phyloP scores from a whole-genome alignment of 2,329 filamentous ascomycete species.

The Biscogniauxia marginata region DNA sequence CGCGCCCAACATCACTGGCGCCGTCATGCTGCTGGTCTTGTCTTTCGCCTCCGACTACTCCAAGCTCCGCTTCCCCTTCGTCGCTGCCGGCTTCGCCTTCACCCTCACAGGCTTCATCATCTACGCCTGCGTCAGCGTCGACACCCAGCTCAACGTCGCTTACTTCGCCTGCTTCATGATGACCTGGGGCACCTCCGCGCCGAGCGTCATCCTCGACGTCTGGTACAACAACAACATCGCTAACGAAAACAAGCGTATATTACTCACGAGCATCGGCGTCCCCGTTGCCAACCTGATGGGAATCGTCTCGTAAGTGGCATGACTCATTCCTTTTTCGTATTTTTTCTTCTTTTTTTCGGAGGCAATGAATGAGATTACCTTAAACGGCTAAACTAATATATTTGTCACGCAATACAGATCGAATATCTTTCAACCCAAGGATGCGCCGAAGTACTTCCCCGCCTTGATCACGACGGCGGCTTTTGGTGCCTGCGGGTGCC shows the following conservation, averaged over 20 bases:
- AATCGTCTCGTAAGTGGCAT: slow-evolving; percentile 46
- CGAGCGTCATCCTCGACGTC: slow-evolving; percentile 34
- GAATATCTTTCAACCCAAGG: slow-evolving; percentile 65
- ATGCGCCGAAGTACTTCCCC: slow-evolving; percentile 64
- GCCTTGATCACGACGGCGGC: slow-evolving; percentile 62
- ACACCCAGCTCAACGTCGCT: slow-evolving; percentile 57
- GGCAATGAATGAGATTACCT: too few species aligned
- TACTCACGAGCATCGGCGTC: slow-evolving; percentile 68
- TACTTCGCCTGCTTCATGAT: slow-evolving; percentile 80
- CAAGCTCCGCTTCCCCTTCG: slow-evolving; percentile 69
- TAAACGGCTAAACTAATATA: too few species aligned
- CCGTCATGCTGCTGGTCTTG: slow-evolving; percentile 67
- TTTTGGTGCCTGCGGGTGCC: slow-evolving; percentile 59
- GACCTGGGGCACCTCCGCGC: slow-evolving; percentile 74
- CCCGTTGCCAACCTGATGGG: slow-evolving; percentile 76
- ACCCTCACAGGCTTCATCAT: slow-evolving; percentile 77
- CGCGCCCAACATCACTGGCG: slow-evolving; percentile 72
- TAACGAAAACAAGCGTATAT: slow-evolving; percentile 68
- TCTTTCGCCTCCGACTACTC: slow-evolving; percentile 67
- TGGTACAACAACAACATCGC: slow-evolving; percentile 84
- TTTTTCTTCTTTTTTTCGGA: neutral
- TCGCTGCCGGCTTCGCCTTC: slow-evolving; percentile 68
- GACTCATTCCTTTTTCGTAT: neutral
- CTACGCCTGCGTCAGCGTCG: slow-evolving; percentile 67
- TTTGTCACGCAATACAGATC: slow-evolving; percentile 28